phyloP scores from a whole-genome alignment of 108 stramenopile species.

The Cyclotella baltica region DNA sequence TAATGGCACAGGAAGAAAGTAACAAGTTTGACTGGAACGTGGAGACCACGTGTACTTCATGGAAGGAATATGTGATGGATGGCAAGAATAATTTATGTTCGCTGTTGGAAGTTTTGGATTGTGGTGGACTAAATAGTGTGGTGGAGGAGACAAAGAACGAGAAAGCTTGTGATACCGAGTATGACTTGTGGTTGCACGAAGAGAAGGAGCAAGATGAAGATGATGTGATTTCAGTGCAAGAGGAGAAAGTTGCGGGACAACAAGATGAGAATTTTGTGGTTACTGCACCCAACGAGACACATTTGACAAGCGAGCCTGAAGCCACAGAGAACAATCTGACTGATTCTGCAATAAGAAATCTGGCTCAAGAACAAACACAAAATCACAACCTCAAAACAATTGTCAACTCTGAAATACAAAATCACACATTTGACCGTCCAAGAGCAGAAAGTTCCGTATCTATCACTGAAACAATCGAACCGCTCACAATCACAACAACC shows the following conservation, averaged over 20 bases:
- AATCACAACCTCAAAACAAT: background rate
- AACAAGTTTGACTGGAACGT: background rate
- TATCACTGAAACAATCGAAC: too few relatives aligned
- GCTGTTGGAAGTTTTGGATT: background rate
- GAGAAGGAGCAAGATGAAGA: too few relatives aligned
- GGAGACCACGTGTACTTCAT: background rate
- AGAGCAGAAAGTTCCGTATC: too few relatives aligned
- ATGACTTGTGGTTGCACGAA: background rate
- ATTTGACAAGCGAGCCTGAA: too few relatives aligned
- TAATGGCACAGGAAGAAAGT: background rate
- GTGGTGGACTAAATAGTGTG: background rate
- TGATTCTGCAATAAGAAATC: too few relatives aligned
- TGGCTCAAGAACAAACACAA: too few relatives aligned
- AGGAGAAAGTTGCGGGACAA: too few relatives aligned
- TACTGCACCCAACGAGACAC: too few relatives aligned
- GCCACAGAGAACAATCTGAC: too few relatives aligned
- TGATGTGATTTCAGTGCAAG: too few relatives aligned
- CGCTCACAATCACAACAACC: too few relatives aligned
- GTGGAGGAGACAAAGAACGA: background rate
- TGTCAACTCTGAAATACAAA: background rate
- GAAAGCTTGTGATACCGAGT: slow-evolving; percentile 5
- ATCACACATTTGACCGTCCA: background rate
- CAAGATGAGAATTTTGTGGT: too few relatives aligned
- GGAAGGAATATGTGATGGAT: slow-evolving; percentile 23
- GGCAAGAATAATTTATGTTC: slow-evolving; percentile 12